These are phyloP conservation scores for Fusarium nodosum DNA, from an alignment of 2,329 filamentous ascomycete genomes.

Conservation along the genomic window DNA sequence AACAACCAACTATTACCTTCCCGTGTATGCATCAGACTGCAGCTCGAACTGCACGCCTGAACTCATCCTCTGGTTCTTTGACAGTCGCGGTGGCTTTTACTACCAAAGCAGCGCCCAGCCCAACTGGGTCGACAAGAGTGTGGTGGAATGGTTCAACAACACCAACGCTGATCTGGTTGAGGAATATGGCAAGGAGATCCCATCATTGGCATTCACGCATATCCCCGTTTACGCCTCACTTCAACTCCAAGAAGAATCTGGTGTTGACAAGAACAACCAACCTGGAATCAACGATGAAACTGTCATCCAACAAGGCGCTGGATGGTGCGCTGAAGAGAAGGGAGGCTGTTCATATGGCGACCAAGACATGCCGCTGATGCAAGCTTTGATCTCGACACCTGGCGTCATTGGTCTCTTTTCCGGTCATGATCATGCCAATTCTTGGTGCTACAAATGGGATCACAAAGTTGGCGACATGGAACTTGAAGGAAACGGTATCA, in stretches of 20 bases:
- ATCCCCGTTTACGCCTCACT: slow-evolving; percentile 57
- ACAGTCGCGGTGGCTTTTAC: slow-evolving; percentile 69
- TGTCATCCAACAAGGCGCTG: slow-evolving; percentile 59
- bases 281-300: slow-evolving; percentile 64
- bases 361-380: slow-evolving; percentile 74
- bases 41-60: slow-evolving; percentile 52
- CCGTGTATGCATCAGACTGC: slow-evolving; percentile 55
- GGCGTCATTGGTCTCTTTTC: slow-evolving; percentile 71
- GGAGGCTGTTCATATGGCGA: slow-evolving; percentile 59
- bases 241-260: slow-evolving; percentile 43
- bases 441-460: slow-evolving; percentile 69
- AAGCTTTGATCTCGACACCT: slow-evolving; percentile 66
- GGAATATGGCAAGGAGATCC: slow-evolving; percentile 54
- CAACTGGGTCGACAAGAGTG: slow-evolving; percentile 61
- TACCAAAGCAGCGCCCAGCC: slow-evolving; percentile 57
- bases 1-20: slow-evolving; percentile 60
- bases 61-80: slow-evolving; percentile 77
- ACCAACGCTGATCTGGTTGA: slow-evolving; percentile 53
- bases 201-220: slow-evolving; percentile 64
- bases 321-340: slow-evolving; percentile 59
- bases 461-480: slow-evolving; percentile 63
- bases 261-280: slow-evolving; percentile 56
- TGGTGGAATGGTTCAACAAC: slow-evolving; percentile 60
- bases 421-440: slow-evolving; percentile 75
- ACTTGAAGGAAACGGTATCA: slow-evolving; percentile 59